Percentiles rank a stretch among this genome's conserved stretches.
These are phyloP conservation scores for Pleurotus tuoliensis DNA, from an alignment of 768 basidiomycete genomes.

Conservation along the genomic window DNA sequence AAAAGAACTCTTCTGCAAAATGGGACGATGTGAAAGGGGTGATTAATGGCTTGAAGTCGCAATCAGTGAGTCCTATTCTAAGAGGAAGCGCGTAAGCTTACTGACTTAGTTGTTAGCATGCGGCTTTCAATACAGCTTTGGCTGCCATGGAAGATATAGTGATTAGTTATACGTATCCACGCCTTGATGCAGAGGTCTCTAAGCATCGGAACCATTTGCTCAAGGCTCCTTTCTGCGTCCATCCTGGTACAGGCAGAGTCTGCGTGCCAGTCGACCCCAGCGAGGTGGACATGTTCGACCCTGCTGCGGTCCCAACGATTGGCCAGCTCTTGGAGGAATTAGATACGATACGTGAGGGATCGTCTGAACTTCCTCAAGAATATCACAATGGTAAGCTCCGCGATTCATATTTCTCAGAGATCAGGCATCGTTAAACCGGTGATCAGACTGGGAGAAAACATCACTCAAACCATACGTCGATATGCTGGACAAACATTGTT, in stretches of 20 bases:
- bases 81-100: neutral
- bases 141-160: slow-evolving; percentile 81
- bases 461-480: slow-evolving; percentile 88
- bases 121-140: slow-evolving; percentile 19
- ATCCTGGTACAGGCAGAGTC: slow-evolving; percentile 93
- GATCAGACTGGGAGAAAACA: slow-evolving; percentile 78
- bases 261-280: slow-evolving; percentile 89
- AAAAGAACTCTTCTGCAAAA: slow-evolving; percentile 59
- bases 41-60: slow-evolving; percentile 23
- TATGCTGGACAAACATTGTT: slow-evolving; percentile 75
- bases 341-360: slow-evolving; percentile 33
- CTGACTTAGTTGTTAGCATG: neutral
- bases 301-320: slow-evolving; percentile 82
- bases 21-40: slow-evolving; percentile 63
- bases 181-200: slow-evolving; percentile 95
- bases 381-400: slow-evolving; percentile 27
- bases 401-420: neutral
- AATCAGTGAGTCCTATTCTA: no score
- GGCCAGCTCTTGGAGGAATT: slow-evolving; percentile 79
- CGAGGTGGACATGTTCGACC: slow-evolving; percentile 77
- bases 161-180: slow-evolving; percentile 92
- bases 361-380: neutral
- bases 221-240: slow-evolving; percentile 95
- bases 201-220: slow-evolving; percentile 97
- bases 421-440: slow-evolving; percentile 4